Percentiles rank a stretch among this genome's conserved stretches.
These are phyloP conservation scores for Madurella fahalii DNA, from an alignment of 2,329 filamentous ascomycete species.

Conservation along the genomic window DNA sequence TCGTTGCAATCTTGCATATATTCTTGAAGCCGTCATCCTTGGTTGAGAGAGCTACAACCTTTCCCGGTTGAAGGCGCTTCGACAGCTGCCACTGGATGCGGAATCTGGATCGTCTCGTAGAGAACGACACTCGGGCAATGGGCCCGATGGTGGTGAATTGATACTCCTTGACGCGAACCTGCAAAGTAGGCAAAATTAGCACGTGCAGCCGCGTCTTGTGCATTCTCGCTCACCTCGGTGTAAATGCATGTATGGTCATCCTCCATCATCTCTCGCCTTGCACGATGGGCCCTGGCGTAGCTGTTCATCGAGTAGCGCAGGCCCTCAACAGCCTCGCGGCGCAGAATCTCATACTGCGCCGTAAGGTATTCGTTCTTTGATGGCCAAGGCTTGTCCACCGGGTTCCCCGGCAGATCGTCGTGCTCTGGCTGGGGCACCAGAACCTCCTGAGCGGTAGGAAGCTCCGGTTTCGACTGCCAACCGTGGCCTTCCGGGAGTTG, in stretches of 20 bases:
- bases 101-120: slow-evolving; percentile 59
- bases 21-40: slow-evolving; percentile 57
- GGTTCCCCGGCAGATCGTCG: slow-evolving; percentile 46
- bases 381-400: slow-evolving; percentile 52
- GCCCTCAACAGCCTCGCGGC: slow-evolving; percentile 68
- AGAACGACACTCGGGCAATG: slow-evolving; percentile 67
- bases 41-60: slow-evolving; percentile 50
- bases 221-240: slow-evolving; percentile 52
- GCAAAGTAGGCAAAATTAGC: not conserved
- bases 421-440: slow-evolving; percentile 31
- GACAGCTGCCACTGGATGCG: slow-evolving; percentile 61
- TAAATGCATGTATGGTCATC: slow-evolving; percentile 59
- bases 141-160: slow-evolving; percentile 60
- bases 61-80: slow-evolving; percentile 49
- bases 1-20: slow-evolving; percentile 64
- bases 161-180: slow-evolving; percentile 66
- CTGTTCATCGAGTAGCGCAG: slow-evolving; percentile 62
- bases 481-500: not conserved
- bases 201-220: not conserved
- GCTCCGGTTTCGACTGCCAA: slow-evolving; percentile 42
- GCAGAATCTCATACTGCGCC: slow-evolving; percentile 69
- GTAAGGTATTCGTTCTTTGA: slow-evolving; percentile 64
- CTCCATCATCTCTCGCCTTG: slow-evolving; percentile 48
- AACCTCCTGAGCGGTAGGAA: slow-evolving; percentile 53
- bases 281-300: slow-evolving; percentile 39